Base-by-base conservation (phyloP, 805 yeast genomes). In the Zygosaccharomyces lentus region DNA sequence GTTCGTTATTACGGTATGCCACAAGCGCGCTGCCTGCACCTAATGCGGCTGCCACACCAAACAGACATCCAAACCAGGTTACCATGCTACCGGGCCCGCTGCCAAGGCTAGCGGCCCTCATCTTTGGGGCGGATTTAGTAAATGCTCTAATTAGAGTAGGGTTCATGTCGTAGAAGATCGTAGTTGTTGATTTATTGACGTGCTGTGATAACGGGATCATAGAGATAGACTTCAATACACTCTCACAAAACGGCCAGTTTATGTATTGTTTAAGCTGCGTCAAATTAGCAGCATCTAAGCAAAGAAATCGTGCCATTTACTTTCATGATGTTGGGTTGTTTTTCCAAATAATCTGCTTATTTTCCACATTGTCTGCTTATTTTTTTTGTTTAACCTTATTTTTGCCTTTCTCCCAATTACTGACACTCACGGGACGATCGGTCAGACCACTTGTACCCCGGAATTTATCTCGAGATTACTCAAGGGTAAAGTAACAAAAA, bases 61-160 rank as follows among this genome's bases (percentile, higher is more conserved):
- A 50, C 36, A 51, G 41, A 12, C 46, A 45, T 13, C 39, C 37
- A 29, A 52, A 40, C 56, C 56, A 50, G 21, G 37, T 45, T 10
- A 43, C 43, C 10, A 41, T 29, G 15, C n/a, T n/a, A n/a, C 51
- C 31, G 21, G 43, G 23, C 9, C 47, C 47, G 10, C 37, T 24
- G 10, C 30, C 26, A 35, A 25, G 16, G 16, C 37, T 41, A 16
- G 44, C 34, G 9, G 48, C 38, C 9, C 45, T 41, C 34, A 50
- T 23, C 35, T 47, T 49, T 12, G 47, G 46, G 36, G 54, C 52
- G 9, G 52, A 37, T 45, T 48, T 48, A 23, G 49, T 52, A 9
- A 54, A 38, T 34, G 39, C 44, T 46, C 56, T 55, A 21, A 52
- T 46, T 16, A 50, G 15, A 38, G 52, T 48, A 43, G 57, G 56